Evolutionary conservation across 2,329 filamentous ascomycete species (phyloP), one percentile per base, ranked within the genome.

Genomic region (Raffaelea albimanens): DNA sequence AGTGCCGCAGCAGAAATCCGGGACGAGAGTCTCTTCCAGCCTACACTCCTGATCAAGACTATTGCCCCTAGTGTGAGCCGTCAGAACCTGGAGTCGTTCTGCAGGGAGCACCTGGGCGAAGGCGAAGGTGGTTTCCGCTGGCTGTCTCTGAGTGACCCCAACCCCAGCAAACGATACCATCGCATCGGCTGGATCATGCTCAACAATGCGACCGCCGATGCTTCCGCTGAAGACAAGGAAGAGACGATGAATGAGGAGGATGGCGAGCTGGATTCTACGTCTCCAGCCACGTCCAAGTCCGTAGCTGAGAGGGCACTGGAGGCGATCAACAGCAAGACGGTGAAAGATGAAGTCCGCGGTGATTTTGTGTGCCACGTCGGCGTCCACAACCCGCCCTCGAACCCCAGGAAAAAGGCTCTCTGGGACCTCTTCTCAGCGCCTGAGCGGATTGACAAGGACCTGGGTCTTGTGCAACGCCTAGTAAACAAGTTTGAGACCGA

Each of bases 171-270:
- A 69, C 85, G 95, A 53, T 98, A 90, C 60, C 93, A 98, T 62
- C 84, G 93, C 20, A 97, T 98, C 64, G 93, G 93, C 20, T 98
- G 94, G 91, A 94, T 98, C 51, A 93, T 97, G 76, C 75, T 98
- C 10, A 85, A 97, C 59, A 85, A 88, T 16, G 76, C 13, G 8
- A 18, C 13, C 16, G 39, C 18, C 39, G 20, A 40, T 18, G 36
- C 10, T 13, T 16, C 8, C 20, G 39, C 13, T 8, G 18, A 11
- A 4, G 18, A 9, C 8, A 22, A 21, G 18, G 5, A 88, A 43
- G n/a, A n/a, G n/a, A n/a, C n/a, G n/a, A n/a, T n/a, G n/a, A n/a
- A n/a, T n/a, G n/a, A n/a, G n/a, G 68, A 63, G 10, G 76, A 78
- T 47, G 74, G 75, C 14, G 78, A 79, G 41, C 63, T 71, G 56